Percentiles rank a stretch among this genome's conserved stretches.
phyloP scores from a whole-genome alignment of 371 early-diverging fungal species.

The Parasitella parasitica region DNA sequence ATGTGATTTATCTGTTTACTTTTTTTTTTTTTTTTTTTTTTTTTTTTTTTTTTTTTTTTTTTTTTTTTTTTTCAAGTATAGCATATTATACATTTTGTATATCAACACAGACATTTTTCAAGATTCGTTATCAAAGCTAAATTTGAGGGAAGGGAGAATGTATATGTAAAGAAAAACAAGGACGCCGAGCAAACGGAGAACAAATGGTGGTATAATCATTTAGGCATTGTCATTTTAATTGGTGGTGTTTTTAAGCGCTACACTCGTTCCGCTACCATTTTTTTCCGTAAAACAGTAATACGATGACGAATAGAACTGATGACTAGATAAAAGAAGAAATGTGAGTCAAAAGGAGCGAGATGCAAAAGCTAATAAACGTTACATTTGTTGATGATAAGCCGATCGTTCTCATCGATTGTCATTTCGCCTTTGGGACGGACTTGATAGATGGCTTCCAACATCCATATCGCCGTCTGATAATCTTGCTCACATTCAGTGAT shows the following conservation, averaged over 20 bases:
- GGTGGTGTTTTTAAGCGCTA: constrained; percentile 5
- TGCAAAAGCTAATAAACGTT: constrained; percentile 15
- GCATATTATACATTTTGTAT: no score
- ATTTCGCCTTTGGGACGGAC: constrained; percentile 43
- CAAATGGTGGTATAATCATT: neutral
- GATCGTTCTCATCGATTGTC: constrained; percentile 59
- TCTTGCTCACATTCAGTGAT: constrained; percentile 69
- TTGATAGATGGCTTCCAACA: constrained; percentile 75
- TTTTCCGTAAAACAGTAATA: constrained; percentile 39
- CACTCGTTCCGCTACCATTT: constrained; percentile 25
- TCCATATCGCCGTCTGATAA: constrained; percentile 78
- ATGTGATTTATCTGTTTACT: neutral
- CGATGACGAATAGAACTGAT: constrained; percentile 50
- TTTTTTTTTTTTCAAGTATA: neutral
- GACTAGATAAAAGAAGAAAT: constrained; percentile 25
- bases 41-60: neutral
- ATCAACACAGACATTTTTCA: constrained; percentile 3
- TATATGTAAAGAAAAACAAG: neutral
- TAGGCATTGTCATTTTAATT: constrained; percentile 3
- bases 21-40: neutral
- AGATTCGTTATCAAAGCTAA: neutral
- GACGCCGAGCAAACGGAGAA: neutral
- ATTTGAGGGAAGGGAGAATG: neutral
- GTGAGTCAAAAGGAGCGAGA: neutral
- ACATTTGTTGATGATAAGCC: constrained; percentile 60